Evolutionary conservation across 1,284 basidiomycete species (phyloP).

Genomic region (Ustilago tritici): DNA sequence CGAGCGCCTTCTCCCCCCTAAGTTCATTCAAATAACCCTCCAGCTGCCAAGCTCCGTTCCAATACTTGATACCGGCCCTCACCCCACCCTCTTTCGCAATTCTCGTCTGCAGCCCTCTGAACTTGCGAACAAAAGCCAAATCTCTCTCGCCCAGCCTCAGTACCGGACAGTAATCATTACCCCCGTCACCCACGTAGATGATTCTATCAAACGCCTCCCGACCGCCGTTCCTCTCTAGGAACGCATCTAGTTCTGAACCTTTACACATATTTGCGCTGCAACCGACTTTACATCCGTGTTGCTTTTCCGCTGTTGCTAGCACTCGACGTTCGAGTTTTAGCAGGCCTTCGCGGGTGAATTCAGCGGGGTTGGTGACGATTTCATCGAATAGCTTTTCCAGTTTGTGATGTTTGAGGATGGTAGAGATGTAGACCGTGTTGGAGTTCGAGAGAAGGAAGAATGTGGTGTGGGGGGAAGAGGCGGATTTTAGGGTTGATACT

Average conservation of each 20-base stretch:
- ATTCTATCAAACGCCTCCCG: constrained; percentile 79
- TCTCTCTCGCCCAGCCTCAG: constrained; percentile 75
- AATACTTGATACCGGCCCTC: constrained; percentile 62
- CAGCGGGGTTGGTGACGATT: constrained; percentile 92
- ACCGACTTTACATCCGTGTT: constrained; percentile 87
- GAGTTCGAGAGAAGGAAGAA: constrained; percentile 94
- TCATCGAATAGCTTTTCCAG: constrained; percentile 77
- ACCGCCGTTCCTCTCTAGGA: constrained; percentile 78
- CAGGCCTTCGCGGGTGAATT: constrained; percentile 80
- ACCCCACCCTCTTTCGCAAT: constrained; percentile 59
- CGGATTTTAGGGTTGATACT: constrained; percentile 80
- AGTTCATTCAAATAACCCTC: constrained; percentile 53
- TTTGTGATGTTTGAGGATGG: constrained; percentile 70
- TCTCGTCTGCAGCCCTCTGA: constrained; percentile 64
- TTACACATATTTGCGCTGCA: constrained; percentile 99
- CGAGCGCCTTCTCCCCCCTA: constrained; percentile 20
- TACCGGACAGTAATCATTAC: constrained; percentile 94
- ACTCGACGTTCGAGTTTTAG: constrained; percentile 83
- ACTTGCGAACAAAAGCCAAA: constrained; percentile 64
- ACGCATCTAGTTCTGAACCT: constrained; percentile 89
- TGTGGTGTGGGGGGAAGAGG: constrained; percentile 65
- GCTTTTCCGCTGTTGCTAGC: constrained; percentile 75
- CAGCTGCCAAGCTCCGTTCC: constrained; percentile 68
- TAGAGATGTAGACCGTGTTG: constrained; percentile 91
- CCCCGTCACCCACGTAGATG: constrained; percentile 92